These are phyloP conservation scores for Golubevia sp. DNA, from an alignment of 1,284 basidiomycete species.

Conservation along the genomic window DNA sequence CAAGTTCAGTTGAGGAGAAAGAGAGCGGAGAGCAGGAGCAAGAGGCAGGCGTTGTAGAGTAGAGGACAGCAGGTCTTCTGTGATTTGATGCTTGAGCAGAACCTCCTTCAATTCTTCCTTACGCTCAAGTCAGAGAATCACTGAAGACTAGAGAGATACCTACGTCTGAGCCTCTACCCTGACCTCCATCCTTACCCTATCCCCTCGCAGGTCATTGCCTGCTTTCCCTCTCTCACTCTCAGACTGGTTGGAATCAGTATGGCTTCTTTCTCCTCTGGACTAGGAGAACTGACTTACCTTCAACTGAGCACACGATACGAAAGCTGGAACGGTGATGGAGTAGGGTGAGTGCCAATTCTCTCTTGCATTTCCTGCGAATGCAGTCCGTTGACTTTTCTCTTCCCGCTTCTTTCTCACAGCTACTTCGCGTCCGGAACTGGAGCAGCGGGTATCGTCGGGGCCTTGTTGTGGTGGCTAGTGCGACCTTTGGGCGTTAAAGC, in stretches of 20 bases:
- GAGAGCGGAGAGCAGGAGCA: no score
- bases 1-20: background rate
- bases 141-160: background rate
- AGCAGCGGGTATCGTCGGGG: constrained; percentile 88
- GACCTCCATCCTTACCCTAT: background rate
- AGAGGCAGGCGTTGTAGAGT: no score
- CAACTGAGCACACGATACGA: constrained; percentile 80
- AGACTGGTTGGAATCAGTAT: constrained; percentile 83
- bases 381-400: background rate
- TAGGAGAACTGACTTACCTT: constrained; percentile 92
- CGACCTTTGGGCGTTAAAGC: constrained; percentile 79
- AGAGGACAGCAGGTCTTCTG: no score
- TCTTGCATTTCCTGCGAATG: background rate
- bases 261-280: constrained; percentile 88
- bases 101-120: background rate
- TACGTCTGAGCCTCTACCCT: constrained; percentile 22
- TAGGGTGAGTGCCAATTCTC: constrained; percentile 4
- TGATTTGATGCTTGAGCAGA: background rate
- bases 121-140: no score
- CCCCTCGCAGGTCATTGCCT: constrained; percentile 73
- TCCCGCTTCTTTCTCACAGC: background rate
- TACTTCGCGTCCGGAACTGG: constrained; percentile 76
- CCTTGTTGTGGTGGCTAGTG: constrained; percentile 92
- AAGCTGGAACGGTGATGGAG: constrained; percentile 6
- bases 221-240: constrained; percentile 72